Base-by-base conservation (phyloP, 495 filamentous ascomycete genomes). In the Aspergillus conjunctus region DNA sequence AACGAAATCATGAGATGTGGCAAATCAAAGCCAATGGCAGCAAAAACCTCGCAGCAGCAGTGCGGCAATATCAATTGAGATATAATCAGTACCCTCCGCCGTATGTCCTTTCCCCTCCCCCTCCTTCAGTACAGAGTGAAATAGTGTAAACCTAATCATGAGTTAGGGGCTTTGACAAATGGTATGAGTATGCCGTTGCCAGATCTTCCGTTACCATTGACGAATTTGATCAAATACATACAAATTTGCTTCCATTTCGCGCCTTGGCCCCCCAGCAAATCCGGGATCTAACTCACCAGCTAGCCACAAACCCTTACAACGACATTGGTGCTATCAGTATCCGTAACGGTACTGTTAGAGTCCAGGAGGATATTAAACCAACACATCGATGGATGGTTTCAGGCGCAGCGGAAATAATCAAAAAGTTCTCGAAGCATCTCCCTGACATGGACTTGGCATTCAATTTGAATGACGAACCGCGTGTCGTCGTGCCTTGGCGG, bases 371-470 rank as follows among this genome's bases (percentile, higher is more conserved):
- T 54, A 72, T 78, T 60, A 71, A 72, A 64, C 85, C 67, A 65
- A 86, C 74, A 14, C 75, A 72, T 73, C 80, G 68, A 31, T 90
- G 73, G 85, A 88, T 74, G 75, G 77, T 87, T 14, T 69, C 77
- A 26, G 83, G 82, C 34, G 81, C 90, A 30, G 79, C 80, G 14
- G 74, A 81, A 0, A 86, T 91, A 77, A 87, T 92, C 44, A 78
- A 85, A 37, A 73, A 80, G 1, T 93, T 93, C 56, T 79, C 81
- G n/a, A 64, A 88, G 59, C 79, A 87, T 63, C 79, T 95, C 6
- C 91, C 90, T 1, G 83, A 91, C 54, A 91, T 95, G 89, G 87
- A 91, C 59, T 73, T 95, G 37, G 87, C 88, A 0, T 87, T 95
- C 73, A 95, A 94, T 68, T 66, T 91, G 22, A 84, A 90, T 45